phyloP scores from a whole-genome alignment of 2,329 filamentous ascomycete genomes.

The Phialophora expanda region DNA sequence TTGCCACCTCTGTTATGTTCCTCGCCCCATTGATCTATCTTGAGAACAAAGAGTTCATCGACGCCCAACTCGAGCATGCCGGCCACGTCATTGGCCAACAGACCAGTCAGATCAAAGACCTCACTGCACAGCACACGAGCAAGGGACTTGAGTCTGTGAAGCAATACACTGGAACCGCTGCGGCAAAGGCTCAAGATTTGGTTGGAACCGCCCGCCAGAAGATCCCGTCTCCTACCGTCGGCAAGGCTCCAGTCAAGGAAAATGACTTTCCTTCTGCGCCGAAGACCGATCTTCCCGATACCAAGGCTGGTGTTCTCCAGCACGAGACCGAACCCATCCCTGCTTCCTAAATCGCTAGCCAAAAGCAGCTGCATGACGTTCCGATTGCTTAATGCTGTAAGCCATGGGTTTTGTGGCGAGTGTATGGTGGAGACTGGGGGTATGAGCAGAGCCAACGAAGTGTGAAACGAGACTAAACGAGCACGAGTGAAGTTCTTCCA shows the following conservation, averaged over 20 bases:
- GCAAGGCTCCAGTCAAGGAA: slow-evolving; percentile 49
- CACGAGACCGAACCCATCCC: slow-evolving; percentile 10
- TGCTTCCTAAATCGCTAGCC: slow-evolving; percentile 1
- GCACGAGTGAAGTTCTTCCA: background rate
- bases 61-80: slow-evolving; percentile 62
- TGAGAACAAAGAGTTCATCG: slow-evolving; percentile 68
- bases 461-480: slow-evolving; percentile 5
- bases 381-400: slow-evolving; percentile 16
- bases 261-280: slow-evolving; percentile 58
- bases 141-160: slow-evolving; percentile 64
- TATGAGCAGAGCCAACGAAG: slow-evolving; percentile 2
- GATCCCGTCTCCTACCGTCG: slow-evolving; percentile 36
- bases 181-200: slow-evolving; percentile 63
- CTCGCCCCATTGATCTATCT: slow-evolving; percentile 67
- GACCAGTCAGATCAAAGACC: slow-evolving; percentile 63
- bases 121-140: slow-evolving; percentile 65
- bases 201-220: slow-evolving; percentile 44
- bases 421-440: background rate
- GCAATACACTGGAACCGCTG: slow-evolving; percentile 65
- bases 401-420: background rate
- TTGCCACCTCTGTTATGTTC: slow-evolving; percentile 62
- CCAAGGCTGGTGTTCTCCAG: slow-evolving; percentile 11
- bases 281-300: slow-evolving; percentile 44
- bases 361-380: slow-evolving; percentile 16
- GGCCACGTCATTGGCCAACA: slow-evolving; percentile 62